A percentile compares a stretch with the other conserved stretches of the same genome.
phyloP scores from a whole-genome alignment of 257 asterid species.

The Oldenlandia corymbosa region DNA sequence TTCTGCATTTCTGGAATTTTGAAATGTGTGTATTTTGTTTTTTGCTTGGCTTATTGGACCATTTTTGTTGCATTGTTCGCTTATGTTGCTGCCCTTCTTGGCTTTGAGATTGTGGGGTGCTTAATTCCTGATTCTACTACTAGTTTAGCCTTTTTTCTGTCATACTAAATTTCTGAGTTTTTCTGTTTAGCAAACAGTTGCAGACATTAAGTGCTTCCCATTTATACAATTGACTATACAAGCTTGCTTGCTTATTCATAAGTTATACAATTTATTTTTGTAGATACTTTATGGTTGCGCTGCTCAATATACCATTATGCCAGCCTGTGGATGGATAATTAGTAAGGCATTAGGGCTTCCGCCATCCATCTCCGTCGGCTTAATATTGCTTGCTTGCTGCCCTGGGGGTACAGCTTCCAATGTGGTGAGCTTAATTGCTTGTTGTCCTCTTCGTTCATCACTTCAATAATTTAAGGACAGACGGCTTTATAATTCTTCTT shows the following conservation, averaged over 20 bases:
- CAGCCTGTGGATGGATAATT: constrained; percentile 54
- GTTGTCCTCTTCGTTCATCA: not conserved
- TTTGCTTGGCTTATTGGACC: not conserved
- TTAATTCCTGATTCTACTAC: too few relatives aligned
- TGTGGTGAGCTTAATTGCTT: constrained; percentile 54
- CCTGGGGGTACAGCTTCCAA: constrained; percentile 98
- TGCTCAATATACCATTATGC: constrained; percentile 86
- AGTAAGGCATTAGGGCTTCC: constrained; percentile 76
- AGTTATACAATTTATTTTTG: not conserved
- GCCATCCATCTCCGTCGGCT: constrained; percentile 73
- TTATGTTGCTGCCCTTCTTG: not conserved
- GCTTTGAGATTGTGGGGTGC: not conserved
- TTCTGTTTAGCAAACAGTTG: not conserved
- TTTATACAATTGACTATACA: too few relatives aligned
- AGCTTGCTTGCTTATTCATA: not conserved
- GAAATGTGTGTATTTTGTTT: not conserved
- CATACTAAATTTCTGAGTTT: not conserved
- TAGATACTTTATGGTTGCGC: constrained; percentile 83
- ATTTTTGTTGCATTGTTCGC: not conserved
- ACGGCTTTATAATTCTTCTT: not conserved
- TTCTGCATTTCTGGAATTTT: not conserved
- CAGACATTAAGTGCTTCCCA: not conserved
- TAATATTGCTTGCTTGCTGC: constrained; percentile 78
- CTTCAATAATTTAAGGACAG: not conserved
- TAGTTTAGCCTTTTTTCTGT: not conserved